Evolutionary conservation across 441 rosid genomes (phyloP), one percentile per base, ranked within the genome.

Genomic region (Lepidium campestre): DNA sequence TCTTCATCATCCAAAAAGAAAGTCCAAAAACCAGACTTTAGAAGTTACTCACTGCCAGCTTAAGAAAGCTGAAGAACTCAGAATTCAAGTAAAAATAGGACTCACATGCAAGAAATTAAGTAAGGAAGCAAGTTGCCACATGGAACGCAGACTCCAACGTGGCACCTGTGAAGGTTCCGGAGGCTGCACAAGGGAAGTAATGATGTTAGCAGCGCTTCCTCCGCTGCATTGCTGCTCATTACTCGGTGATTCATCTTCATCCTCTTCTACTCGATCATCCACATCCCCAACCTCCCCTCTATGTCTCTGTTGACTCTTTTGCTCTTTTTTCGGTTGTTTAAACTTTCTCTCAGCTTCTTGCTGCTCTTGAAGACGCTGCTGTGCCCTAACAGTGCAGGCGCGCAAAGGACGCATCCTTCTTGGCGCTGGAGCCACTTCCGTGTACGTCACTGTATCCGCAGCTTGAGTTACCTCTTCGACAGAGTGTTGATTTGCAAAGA

Each of bases 31-130:
- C 1, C 22, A 62, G 44, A 62, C 37, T 29, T 56, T 40, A 31
- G 9, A 42, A 63, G 19, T 40, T 45, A 55, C 42, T 62, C 62
- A 25, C 1, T 53, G 48, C 27, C 32, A 69, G 15, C 52, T 46
- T 27, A 63, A 29, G n/a, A 61, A 29, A 29, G 20, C 22, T 47
- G 25, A 13, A 50, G 15, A 52, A 18, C 17, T 10, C 36, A 20
- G 41, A 40, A 42, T 50, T 53, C 6, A 35, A 48, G 19, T 31
- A 41, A 40, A 59, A 59, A 13, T 3, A 47, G 53, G 17, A 59
- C 94, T 80, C 78, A 93, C 99, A 85, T 91, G 95, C 87, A 93
- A 84, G 81, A 93, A 91, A 81, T 93, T 84, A 45, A 93, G 95
- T 10, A 91, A 50, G 2, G 99, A 93, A 72, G 97, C 95, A 75